Conservation (phyloP, 83 land plant genomes). For the Thuja plicata region DNA sequence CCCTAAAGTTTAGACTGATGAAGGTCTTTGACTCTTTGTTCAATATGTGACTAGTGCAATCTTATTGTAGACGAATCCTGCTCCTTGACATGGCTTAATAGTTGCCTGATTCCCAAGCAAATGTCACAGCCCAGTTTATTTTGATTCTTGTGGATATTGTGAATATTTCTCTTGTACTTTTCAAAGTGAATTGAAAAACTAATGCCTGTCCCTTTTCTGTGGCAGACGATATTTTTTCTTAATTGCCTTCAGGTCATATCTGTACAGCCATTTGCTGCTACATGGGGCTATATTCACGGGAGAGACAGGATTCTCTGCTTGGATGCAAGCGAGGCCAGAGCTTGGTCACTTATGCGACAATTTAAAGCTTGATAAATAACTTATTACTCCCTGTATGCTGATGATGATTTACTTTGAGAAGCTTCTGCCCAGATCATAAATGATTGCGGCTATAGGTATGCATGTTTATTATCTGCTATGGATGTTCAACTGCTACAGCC, state of each 20-base stretch:
- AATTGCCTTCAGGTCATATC: slow-evolving; percentile 89
- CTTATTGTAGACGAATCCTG: background rate
- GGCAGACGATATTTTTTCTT: slow-evolving; percentile 94
- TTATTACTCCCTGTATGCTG: background rate
- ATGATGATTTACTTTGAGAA: background rate
- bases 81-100: background rate
- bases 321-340: slow-evolving; percentile 95
- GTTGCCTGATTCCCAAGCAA: background rate
- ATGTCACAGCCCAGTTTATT: background rate
- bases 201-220: slow-evolving; percentile 1
- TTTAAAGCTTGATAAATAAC: slow-evolving; percentile 66
- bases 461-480: background rate
- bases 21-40: background rate
- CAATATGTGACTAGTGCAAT: background rate
- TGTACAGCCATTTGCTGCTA: slow-evolving; percentile 46
- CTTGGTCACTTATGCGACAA: slow-evolving; percentile 92
- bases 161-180: background rate
- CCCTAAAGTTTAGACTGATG: background rate
- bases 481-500: slow-evolving; percentile 2
- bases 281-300: slow-evolving; percentile 37
- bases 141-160: background rate
- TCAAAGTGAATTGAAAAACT: background rate
- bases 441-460: background rate
- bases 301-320: slow-evolving; percentile 56
- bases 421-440: background rate